Conservation (phyloP, 2,329 filamentous ascomycete species). For the Aspergillus sp. region DNA sequence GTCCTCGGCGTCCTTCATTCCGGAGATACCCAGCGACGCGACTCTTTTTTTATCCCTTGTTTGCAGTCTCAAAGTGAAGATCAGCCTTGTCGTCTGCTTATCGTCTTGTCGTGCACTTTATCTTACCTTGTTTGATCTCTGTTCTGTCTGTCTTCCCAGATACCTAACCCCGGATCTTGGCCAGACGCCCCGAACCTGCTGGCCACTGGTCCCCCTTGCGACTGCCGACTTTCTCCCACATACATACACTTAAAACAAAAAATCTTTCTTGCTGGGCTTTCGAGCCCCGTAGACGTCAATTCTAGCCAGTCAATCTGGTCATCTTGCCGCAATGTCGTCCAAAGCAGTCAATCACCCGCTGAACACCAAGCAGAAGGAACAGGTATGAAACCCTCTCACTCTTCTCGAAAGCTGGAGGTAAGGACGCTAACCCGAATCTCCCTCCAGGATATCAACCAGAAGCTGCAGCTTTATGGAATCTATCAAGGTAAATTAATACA, state of each 20-base stretch:
- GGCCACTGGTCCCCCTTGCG: background rate
- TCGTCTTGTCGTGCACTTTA: constrained; percentile 2
- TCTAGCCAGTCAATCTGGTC: background rate
- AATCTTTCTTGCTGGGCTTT: background rate
- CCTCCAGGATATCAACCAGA: constrained; percentile 74
- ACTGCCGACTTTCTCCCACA: background rate
- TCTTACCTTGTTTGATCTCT: background rate
- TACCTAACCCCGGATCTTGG: background rate
- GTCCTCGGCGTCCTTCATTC: constrained; percentile 19
- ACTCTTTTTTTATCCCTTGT: constrained; percentile 12
- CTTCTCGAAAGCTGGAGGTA: background rate
- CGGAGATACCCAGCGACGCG: constrained; percentile 26
- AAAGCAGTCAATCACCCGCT: constrained; percentile 12
- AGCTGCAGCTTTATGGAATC: constrained; percentile 94
- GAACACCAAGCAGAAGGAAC: constrained; percentile 14
- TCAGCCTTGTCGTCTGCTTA: constrained; percentile 6
- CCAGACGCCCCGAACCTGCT: background rate
- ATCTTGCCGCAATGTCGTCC: constrained; percentile 9
- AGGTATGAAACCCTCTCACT: constrained; percentile 40
- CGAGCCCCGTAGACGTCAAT: background rate
- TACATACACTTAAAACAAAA: background rate
- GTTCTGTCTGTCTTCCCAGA: background rate
- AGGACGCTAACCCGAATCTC: background rate
- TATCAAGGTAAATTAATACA: constrained; percentile 55
- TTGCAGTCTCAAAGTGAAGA: background rate